Evolutionary conservation across 208 protist genomes (phyloP), one percentile per base, ranked within the genome.

Genomic region (Acanthamoeba sp.): DNA sequence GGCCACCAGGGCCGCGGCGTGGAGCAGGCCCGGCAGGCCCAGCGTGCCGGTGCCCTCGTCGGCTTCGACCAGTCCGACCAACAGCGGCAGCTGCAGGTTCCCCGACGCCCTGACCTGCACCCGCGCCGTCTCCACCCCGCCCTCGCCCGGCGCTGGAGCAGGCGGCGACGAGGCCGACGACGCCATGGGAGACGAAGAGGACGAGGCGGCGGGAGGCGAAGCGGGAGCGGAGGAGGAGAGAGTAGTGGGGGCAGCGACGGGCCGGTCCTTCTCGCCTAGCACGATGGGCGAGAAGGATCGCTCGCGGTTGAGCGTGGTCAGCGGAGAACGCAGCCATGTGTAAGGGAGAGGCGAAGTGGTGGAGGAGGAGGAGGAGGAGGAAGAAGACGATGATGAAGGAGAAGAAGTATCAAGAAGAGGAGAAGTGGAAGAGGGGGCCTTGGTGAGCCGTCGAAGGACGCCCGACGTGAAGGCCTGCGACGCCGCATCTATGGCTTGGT

Each of bases 31-130:
- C 32, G 45, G 38, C 76, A 59, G 45, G 3, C 36, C 18, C 36
- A 9, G 18, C 14, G 27, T 80, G 18, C 76, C 76, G 38, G 42
- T 59, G 76, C 42, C 76, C 27, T 85, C 76, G 76, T 85, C 76
- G 18, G 45, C 76, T 18, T 85, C 76, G 45, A 36, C 38, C n/a
- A 85, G 29, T 0, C 76, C 76, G 24, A 38, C 76, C 7, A 55
- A 6, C 22, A 85, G 76, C 42, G 76, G 76, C 76, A 85, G 42
- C 76, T 85, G 76, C 76, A 85, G 76, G 40, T 85, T 85, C 42
- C 76, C 76, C 48, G 76, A 59, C 22, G 76, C 76, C 42, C 48
- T 0, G 2, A 85, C 42, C 38, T 85, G 38, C 76, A 85, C 76
- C 42, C n/a, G 18, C 7, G 27, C 76, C 32, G 69, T 45, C 34